Conservation (phyloP, 129 eudicot species). For the Kitagawia praeruptora region DNA sequence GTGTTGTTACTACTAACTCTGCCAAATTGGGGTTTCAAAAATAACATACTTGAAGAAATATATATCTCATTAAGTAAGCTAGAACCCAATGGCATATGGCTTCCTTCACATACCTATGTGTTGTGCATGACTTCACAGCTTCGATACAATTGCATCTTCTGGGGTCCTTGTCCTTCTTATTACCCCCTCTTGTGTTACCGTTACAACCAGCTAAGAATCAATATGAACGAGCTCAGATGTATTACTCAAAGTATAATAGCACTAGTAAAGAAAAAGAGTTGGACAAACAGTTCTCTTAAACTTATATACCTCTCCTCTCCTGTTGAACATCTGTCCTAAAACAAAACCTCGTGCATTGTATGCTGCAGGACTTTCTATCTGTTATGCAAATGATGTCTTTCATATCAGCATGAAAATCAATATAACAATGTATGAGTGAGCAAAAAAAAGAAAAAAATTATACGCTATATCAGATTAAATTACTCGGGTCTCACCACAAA, state of each 20-base stretch:
- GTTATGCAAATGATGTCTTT: conserved; percentile 3
- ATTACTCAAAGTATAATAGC: neutral
- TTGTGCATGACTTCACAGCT: conserved; percentile 31
- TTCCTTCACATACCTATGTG: neutral
- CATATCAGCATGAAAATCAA: neutral
- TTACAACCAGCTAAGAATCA: conserved; percentile 67
- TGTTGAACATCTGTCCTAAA: conserved; percentile 69
- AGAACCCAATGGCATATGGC: neutral
- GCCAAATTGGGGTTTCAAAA: neutral
- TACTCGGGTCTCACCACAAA: conserved; percentile 55
- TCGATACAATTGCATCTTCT: conserved; percentile 33
- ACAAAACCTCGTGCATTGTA: conserved; percentile 73
- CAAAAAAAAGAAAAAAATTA: conserved; percentile 10
- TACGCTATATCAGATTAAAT: neutral
- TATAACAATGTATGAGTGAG: neutral
- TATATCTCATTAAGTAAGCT: neutral
- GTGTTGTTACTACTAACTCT: neutral
- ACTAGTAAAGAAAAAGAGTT: neutral
- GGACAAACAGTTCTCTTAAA: neutral
- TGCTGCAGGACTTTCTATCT: conserved; percentile 80
- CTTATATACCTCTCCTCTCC: conserved; percentile 73
- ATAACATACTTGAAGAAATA: neutral
- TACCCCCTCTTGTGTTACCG: conserved; percentile 83
- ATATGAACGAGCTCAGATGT: conserved; percentile 11
- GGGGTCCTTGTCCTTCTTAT: conserved; percentile 47